These are phyloP conservation scores for Plantago ovata DNA, from an alignment of 257 asterid species.

Conservation along the genomic window DNA sequence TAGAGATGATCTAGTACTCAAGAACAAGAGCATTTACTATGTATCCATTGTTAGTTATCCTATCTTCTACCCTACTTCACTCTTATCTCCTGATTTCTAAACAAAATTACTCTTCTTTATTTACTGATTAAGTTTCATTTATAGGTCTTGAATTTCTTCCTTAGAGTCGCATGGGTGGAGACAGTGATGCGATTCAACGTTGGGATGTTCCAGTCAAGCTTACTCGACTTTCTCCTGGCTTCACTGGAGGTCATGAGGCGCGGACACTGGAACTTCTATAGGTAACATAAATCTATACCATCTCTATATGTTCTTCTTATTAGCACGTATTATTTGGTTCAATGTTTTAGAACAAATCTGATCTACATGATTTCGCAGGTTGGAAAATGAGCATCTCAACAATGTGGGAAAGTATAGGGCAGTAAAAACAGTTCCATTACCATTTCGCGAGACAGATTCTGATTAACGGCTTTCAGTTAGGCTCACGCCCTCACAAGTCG, in stretches of 20 bases:
- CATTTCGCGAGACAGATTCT: constrained; percentile 69
- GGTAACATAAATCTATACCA: constrained; percentile 31
- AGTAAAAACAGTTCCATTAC: constrained; percentile 85
- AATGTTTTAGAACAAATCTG: no score
- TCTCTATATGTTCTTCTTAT: background rate
- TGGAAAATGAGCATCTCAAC: constrained; percentile 95
- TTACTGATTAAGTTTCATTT: background rate
- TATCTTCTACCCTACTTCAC: background rate
- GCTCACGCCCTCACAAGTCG: no score
- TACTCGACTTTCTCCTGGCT: constrained; percentile 75
- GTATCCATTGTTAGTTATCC: constrained; percentile 69
- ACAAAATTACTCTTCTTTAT: no score
- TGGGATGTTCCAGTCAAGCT: constrained; percentile 52
- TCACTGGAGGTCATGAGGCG: constrained; percentile 92
- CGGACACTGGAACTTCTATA: constrained; percentile 96
- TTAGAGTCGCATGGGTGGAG: constrained; percentile 93
- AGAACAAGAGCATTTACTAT: constrained; percentile 70
- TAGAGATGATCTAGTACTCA: constrained; percentile 74
- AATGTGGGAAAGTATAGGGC: constrained; percentile 90
- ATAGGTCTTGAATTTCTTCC: constrained; percentile 65
- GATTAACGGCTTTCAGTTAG: constrained; percentile 34
- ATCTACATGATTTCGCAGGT: constrained; percentile 33
- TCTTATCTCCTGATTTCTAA: background rate
- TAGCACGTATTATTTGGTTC: no score
- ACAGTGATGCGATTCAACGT: constrained; percentile 56